Base-by-base conservation (phyloP, 2,329 filamentous ascomycete species). In the Tolypocladium nubicola region DNA sequence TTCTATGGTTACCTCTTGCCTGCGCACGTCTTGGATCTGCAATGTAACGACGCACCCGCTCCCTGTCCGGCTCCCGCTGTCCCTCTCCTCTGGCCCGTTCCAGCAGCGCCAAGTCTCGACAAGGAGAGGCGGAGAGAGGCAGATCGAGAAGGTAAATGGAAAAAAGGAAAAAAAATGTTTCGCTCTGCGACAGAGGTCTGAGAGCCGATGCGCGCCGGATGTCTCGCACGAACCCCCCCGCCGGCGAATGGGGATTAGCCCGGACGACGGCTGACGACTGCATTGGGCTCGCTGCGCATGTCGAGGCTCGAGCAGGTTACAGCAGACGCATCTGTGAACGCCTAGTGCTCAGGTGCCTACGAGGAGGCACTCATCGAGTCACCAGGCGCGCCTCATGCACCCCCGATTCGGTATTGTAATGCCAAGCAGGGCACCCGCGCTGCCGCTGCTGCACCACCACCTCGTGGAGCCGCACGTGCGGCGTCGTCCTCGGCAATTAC, bases 11-110 rank as follows among this genome's bases (percentile, higher is more conserved):
- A 50, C 45, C 26, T n/a, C 26, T 16, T 30, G 43, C 23, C 23
- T n/a, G 30, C 5, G 8, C 1, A 33, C 30, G 30, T 33, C n/a
- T 6, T 41, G 21, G 38, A 53, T 53, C 52, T 53, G 52, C 38
- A 9, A 53, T 41, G 52, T 41, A 53, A 53, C 52, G 52, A 53
- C 52, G 38, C 52, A 53, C 52, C 38, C 52, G 38, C 50, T 50
- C 26, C 45, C 26, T 19, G 45, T 11, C 9, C 45, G n/a, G 43
- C 43, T 47, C 26, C 23, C 23, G 23, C 19, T 14, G 30, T 30
- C 7, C 43, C 43, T 14, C 43, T 23, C 43, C 4, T 11, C 35
- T 35, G 35, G n/a, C 21, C 11, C 35, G 23, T 30, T 47, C 43
- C 5, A 23, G 23, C 5, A 47, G 11, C 23, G 5, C 23, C 43